Base-by-base conservation (phyloP, 441 rosid species). In the Euphorbia celastroides region DNA sequence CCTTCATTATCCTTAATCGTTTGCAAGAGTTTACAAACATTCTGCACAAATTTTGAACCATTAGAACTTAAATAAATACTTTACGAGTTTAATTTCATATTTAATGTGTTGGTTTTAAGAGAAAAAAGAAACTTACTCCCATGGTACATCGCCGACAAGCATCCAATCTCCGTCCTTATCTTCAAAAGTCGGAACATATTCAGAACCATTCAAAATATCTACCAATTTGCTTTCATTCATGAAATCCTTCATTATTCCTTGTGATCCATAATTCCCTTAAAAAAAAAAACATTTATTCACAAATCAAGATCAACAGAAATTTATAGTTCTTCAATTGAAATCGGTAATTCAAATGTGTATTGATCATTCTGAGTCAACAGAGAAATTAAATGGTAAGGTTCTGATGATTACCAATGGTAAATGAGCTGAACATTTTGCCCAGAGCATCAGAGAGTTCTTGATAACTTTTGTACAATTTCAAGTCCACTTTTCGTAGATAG, bases 101-200 rank as follows among this genome's bases (percentile, higher is more conserved):
- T 62, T 44, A 42, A 62, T 63, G 10, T 6, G 9, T 8, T 14
- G 19, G 7, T 38, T 26, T 28, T 17, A 20, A 2, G 58, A 22
- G 46, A 0, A 38, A 13, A 50, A n/a, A 31, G 25, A 34, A 31
- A 70, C 97, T 80, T 83, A 93, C 98, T 78, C 84, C 98, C 98
- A 93, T 0, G 98, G 98, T 7, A 93, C 98, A 79, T 93, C 98
- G 46, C 98, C 98, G 5, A 93, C 93, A 30, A 93, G 96, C 98
- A 93, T 93, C 97, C 98, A 93, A 57, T 93, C 98, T n/a, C 97
- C 96, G 77, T 93, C 97, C 74, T 86, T 93, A 77, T 93, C 98
- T 75, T 93, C 96, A 73, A 88, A 93, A 48, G 89, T 81, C 10
- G 91, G 94, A 23, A 93, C 96, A 72, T 87, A 93, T 14, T 90